Base-by-base conservation (phyloP, 176 grass and related monocot genomes). In the Oryza meyeriana region DNA sequence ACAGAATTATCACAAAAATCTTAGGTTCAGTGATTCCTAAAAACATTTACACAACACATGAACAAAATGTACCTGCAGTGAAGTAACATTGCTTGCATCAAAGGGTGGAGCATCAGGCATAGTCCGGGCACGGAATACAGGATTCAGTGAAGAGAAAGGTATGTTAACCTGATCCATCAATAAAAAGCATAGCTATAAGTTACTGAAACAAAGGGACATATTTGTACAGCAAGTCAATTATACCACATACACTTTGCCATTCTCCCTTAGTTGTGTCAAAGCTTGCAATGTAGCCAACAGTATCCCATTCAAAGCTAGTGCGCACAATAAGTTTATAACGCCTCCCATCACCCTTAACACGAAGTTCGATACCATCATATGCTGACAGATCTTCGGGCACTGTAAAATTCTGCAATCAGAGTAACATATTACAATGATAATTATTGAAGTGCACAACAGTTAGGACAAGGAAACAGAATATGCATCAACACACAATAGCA, bases 241-340 rank as follows among this genome's bases (percentile, higher is more conserved):
- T 80, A 38, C 25, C 77, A 86, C 84, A 71, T 95, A 95, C 95
- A 71, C 86, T 98, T 81, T 95, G 90, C 92, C 92, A 98, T 81
- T 93, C 86, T 10, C 91, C 88, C 82, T 95, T 89, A 11, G 52
- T 78, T 12, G 95, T 95, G 84, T 98, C 87, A 74, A 98, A 95
- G 79, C 88, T 89, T 71, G 88, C 92, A 74, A 74, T 98, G 78
- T 98, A 95, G 74, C 95, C 95, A 57, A 98, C 73, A 31, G 88
- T 87, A 83, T 98, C 95, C 95, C 95, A 95, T 73, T 98, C 92
- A 69, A 75, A 69, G 76, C 92, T 95, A 79, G 88, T 95, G 44
- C 90, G 86, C 75, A 98, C 79, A 76, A 95, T 98, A 83, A 98
- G 87, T 79, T 98, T 98, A 85, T 98, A 98, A 62, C 88, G 82